Percentiles rank a stretch among this genome's conserved stretches.
Evolutionary conservation across 305 asterid species (phyloP).

Genomic region (Vinca major): DNA sequence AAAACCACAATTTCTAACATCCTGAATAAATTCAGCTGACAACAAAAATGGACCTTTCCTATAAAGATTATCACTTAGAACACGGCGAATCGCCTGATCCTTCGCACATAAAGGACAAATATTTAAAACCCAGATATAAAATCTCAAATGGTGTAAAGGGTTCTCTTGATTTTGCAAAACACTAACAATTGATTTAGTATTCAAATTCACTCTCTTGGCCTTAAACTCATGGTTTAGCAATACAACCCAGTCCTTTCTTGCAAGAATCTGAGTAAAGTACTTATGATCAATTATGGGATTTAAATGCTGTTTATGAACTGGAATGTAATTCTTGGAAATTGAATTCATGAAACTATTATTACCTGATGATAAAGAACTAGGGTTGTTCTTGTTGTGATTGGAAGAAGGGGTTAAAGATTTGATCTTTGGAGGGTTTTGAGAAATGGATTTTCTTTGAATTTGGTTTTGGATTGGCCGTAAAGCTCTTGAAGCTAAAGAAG

Average conservation of each 20-base stretch:
- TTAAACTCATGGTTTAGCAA: slow-evolving; percentile 62
- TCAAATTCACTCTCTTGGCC: slow-evolving; percentile 36
- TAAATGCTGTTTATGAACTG: slow-evolving; percentile 9
- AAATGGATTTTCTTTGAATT: slow-evolving; percentile 14
- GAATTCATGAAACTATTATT: slow-evolving; percentile 28
- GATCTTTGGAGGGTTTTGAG: slow-evolving; percentile 20
- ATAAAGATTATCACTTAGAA: slow-evolving; percentile 48
- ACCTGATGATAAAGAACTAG: slow-evolving; percentile 32
- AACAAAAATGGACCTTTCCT: slow-evolving; percentile 73
- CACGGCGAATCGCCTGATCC: slow-evolving; percentile 42
- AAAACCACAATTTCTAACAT: slow-evolving; percentile 53
- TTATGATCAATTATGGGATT: slow-evolving; percentile 36
- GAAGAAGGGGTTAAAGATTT: slow-evolving; percentile 19
- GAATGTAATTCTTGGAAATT: slow-evolving; percentile 21
- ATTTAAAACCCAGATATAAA: slow-evolving; percentile 58
- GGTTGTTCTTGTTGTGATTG: slow-evolving; percentile 14
- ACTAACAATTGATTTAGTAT: slow-evolving; percentile 40
- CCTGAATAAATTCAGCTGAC: slow-evolving; percentile 60
- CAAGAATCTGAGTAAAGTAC: slow-evolving; percentile 45
- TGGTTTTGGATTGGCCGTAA: slow-evolving; percentile 28
- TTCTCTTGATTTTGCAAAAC: slow-evolving; percentile 76
- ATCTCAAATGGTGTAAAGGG: slow-evolving; percentile 48
- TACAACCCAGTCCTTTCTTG: slow-evolving; percentile 74
- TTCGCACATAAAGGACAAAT: slow-evolving; percentile 34
- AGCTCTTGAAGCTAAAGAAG: slow-evolving; percentile 57